Percentiles rank a stretch among this genome's conserved stretches.
These are phyloP conservation scores for Dendrocalamus latiflorus DNA, from an alignment of 202 grass and related monocot genomes.

Conservation along the genomic window DNA sequence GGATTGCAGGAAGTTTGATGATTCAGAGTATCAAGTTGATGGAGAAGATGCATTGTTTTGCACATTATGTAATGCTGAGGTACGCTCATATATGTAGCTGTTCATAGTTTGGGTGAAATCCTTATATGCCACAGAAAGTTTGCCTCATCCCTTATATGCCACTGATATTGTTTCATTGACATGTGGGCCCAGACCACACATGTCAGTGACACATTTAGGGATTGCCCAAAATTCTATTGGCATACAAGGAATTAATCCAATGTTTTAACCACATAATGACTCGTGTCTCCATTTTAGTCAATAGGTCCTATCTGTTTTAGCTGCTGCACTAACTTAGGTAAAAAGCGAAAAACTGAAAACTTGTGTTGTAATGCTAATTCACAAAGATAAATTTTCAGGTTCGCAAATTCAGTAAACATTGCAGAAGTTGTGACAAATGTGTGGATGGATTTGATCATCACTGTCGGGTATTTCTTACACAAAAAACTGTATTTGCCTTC, in stretches of 20 bases:
- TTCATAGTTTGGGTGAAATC: too few relatives aligned
- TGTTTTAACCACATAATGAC: neutral
- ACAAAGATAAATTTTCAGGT: constrained; percentile 46
- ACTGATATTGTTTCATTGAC: too few relatives aligned
- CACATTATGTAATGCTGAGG: constrained; percentile 83
- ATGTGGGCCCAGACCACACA: too few relatives aligned
- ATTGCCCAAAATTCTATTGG: too few relatives aligned
- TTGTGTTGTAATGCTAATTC: constrained; percentile 24
- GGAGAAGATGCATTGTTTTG: constrained; percentile 80
- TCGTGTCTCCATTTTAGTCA: constrained; percentile 7
- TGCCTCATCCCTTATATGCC: too few relatives aligned
- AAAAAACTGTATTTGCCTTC: constrained; percentile 3
- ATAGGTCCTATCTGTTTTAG: neutral
- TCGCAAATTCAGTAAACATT: constrained; percentile 78
- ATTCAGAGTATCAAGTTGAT: constrained; percentile 49
- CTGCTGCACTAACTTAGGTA: neutral
- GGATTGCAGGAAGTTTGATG: constrained; percentile 67
- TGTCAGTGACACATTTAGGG: too few relatives aligned
- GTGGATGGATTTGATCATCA: constrained; percentile 97
- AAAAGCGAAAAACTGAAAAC: constrained; percentile 21
- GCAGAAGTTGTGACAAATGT: constrained; percentile 92
- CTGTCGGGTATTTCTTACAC: constrained; percentile 61
- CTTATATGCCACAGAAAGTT: too few relatives aligned
- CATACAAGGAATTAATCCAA: too few relatives aligned
- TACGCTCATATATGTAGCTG: constrained; percentile 21